Evolutionary conservation across 2,329 filamentous ascomycete species (phyloP), one percentile per base, ranked within the genome.

Genomic region (Colletotrichum tropicale): DNA sequence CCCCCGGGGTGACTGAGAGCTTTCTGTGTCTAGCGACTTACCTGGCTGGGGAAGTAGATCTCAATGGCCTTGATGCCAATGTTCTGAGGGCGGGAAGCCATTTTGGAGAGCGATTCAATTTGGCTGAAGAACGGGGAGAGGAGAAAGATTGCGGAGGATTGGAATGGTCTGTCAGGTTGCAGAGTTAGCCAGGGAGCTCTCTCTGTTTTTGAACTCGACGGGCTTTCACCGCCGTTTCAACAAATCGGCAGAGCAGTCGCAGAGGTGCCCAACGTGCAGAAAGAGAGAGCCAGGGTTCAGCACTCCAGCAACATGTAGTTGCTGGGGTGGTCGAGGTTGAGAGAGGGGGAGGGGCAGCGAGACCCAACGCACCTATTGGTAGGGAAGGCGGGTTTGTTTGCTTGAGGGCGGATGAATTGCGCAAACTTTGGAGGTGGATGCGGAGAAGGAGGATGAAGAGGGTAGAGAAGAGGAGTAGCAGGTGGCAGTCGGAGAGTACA

Each of bases 21-120:
- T 30, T 76, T 64, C 18, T 34, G 30, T 61, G 28, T n/a, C 12
- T 16, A n/a, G 10, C 18, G 9, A 87, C 92, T 78, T 87, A 96
- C 95, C 92, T 96, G 95, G 85, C 90, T 94, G 79, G 95, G 95
- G 84, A 95, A 95, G 87, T 97, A 97, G 84, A 97, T 92, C 85
- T 97, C 95, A 86, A 97, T 95, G 93, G 94, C 95, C 89, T 97
- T 96, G 85, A 97, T 96, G 91, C 95, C 95, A 86, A 97, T 93
- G 88, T 96, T 96, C 86, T 96, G 92, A 79, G 95, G 94, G 87
- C 94, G 93, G 80, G 93, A 85, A 83, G 94, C 91, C 94, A 96
- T 96, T 75, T 77, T 88, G 81, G 79, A n/a, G 61, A 60, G 61
- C 24, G 56, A 9, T 61, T 62, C 32, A 55, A 43, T 64, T 43